Evolutionary conservation across 2,329 filamentous ascomycete genomes (phyloP).

Genomic region (Chrysosporium queenslandicum): DNA sequence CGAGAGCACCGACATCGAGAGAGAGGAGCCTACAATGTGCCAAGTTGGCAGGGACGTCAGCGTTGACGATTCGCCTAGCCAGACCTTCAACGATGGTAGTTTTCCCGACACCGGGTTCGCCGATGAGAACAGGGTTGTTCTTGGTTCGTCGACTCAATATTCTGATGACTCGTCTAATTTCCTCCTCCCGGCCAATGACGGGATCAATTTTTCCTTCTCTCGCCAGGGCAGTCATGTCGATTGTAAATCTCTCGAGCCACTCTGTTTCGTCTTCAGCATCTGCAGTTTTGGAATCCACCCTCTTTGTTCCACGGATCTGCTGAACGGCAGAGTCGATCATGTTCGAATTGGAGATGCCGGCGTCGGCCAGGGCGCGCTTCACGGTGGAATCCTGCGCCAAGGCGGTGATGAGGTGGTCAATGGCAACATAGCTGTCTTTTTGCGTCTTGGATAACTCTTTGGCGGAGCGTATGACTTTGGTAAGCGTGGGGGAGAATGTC

Average conservation of each 20-base stretch:
- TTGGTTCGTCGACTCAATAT: conserved; percentile 90
- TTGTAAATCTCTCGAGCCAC: conserved; percentile 94
- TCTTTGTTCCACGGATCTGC: conserved; percentile 80
- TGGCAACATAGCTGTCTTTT: conserved; percentile 87
- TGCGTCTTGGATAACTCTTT: conserved; percentile 93
- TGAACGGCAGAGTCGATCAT: conserved; percentile 83
- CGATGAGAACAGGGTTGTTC: conserved; percentile 97
- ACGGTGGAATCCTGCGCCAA: conserved; percentile 70
- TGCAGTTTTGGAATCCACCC: conserved; percentile 92
- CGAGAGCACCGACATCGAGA: conserved; percentile 85
- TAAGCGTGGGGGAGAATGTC: conserved; percentile 69
- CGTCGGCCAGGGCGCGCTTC: conserved; percentile 64
- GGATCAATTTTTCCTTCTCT: conserved; percentile 96
- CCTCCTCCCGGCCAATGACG: conserved; percentile 92
- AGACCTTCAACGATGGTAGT: conserved; percentile 96
- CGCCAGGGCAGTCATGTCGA: conserved; percentile 95
- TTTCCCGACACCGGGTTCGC: conserved; percentile 96
- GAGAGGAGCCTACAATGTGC: conserved; percentile 89
- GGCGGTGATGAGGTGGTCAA: conserved; percentile 85
- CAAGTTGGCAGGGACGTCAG: conserved; percentile 90
- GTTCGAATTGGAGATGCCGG: conserved; percentile 85
- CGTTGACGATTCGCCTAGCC: conserved; percentile 89
- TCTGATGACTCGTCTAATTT: conserved; percentile 82
- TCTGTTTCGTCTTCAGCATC: conserved; percentile 87
- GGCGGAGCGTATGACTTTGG: conserved; percentile 70